Evolutionary conservation across 257 asterid genomes (phyloP), one percentile per base, ranked within the genome.

Genomic region (Lycium ferocissimum): DNA sequence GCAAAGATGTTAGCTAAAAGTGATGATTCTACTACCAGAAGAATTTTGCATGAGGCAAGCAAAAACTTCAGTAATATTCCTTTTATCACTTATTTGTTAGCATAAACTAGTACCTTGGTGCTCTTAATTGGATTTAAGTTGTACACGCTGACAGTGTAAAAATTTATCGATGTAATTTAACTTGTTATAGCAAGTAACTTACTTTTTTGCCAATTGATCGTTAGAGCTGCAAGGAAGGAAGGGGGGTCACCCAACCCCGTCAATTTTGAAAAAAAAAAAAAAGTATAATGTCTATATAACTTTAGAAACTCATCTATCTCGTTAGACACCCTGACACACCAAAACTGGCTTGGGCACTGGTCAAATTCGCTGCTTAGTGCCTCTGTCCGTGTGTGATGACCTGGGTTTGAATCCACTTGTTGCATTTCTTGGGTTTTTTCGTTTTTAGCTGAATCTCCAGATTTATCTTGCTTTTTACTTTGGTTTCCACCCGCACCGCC

Each of bases 11-110:
- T 86, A 67, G 87, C 86, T 79, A 59, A 43, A 73, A 84, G 72
- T 38, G 85, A 86, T 62, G 88, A 85, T 54, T 83, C 85, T 56
- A 71, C 53, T 12, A 56, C 86, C 3, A 62, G 81, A 70, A 78
- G 59, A 35, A 79, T 76, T 84, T 78, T 86, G 33, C 11, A 67
- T 14, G 83, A 89, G 87, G 90, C 80, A 85, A 85, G 86, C 62
- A 37, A 57, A n/a, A 6, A 47, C 8, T 56, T 56, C 20, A 56
- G 62, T 56, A 56, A 15, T 56, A 56, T 56, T 33, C 75, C 14
- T 11, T 14, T 13, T 56, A 4, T 18, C 59, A 18, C 9, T 56
- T 56, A 15, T 15, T 7, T 56, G 13, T 12, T 54, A 54, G 58
- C 58, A 12, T 54, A 54, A 54, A 57, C 62, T 57, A 57, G 20